Conservation (phyloP, 1,139 yeast genomes). For the Candida pseudoviswanathii region DNA sequence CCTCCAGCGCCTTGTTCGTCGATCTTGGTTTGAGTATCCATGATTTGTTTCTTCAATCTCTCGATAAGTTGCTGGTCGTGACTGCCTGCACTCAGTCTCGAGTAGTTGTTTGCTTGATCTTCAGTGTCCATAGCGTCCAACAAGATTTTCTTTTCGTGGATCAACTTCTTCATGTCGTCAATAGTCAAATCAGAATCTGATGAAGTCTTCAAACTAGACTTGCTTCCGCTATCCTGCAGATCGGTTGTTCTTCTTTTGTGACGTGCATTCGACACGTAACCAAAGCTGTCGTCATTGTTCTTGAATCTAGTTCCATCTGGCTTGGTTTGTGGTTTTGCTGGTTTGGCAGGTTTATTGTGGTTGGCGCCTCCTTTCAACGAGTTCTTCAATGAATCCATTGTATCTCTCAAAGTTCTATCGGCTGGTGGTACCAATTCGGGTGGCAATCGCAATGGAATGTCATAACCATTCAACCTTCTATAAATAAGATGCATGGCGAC, state of each 20-base stretch:
- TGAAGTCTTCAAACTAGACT: conserved; percentile 23
- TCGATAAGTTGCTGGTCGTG: conserved; percentile 52
- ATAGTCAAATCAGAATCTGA: conserved; percentile 36
- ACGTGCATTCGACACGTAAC: conserved; percentile 68
- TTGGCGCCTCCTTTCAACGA: conserved; percentile 43
- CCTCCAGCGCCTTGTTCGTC: conserved; percentile 27
- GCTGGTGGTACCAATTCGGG: conserved; percentile 81
- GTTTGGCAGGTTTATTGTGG: conserved; percentile 28
- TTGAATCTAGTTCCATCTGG: conserved; percentile 66
- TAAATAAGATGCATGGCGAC: conserved; percentile 84
- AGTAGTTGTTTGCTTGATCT: conserved; percentile 45
- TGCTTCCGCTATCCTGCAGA: conserved; percentile 14
- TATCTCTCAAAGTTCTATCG: conserved; percentile 56
- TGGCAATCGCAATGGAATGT: conserved; percentile 71
- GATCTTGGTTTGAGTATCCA: conserved; percentile 53
- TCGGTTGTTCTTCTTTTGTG: conserved; percentile 46
- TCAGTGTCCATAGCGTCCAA: conserved; percentile 73
- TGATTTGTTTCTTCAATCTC: conserved; percentile 61
- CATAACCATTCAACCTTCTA: conserved; percentile 70
- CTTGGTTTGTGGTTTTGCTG: conserved; percentile 23
- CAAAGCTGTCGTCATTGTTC: conserved; percentile 63
- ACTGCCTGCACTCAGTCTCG: background rate
- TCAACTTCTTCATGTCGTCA: conserved; percentile 59
- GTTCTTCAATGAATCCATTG: conserved; percentile 44
- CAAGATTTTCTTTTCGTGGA: conserved; percentile 69